Conservation (phyloP, 2,329 filamentous ascomycete species). For the Chaetomiaceae sp. region DNA sequence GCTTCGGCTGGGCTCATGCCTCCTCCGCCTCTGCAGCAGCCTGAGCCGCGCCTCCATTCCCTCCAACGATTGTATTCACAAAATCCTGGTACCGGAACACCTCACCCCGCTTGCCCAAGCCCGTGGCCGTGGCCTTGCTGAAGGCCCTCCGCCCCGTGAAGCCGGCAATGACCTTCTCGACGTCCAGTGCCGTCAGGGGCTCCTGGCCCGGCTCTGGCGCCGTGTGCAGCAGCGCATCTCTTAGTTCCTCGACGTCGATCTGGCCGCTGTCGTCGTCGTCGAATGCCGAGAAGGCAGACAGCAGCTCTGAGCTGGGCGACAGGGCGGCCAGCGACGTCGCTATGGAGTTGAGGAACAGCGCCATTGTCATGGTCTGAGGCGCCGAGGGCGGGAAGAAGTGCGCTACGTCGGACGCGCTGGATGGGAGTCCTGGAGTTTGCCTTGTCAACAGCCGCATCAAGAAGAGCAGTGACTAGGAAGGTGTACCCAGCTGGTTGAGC, state of each 20-base stretch:
- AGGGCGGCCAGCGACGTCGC: conserved; percentile 69
- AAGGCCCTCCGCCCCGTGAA: conserved; percentile 84
- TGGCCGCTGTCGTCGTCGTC: conserved; percentile 95
- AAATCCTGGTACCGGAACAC: conserved; percentile 95
- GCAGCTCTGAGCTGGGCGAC: conserved; percentile 72
- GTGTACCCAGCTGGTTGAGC: conserved; percentile 72
- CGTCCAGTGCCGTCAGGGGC: conserved; percentile 64
- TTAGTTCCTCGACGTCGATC: conserved; percentile 76
- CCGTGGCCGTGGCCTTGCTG: conserved; percentile 54
- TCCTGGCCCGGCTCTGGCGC: conserved; percentile 68
- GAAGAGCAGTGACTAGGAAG: neutral
- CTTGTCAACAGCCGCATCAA: neutral
- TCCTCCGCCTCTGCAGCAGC: conserved; percentile 28
- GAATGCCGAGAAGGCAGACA: conserved; percentile 90
- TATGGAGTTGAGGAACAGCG: conserved; percentile 78
- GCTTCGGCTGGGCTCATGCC: conserved; percentile 7
- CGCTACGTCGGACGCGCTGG: conserved; percentile 65
- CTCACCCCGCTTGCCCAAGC: conserved; percentile 67
- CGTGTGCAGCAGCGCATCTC: conserved; percentile 78
- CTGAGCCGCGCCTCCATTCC: conserved; percentile 37
- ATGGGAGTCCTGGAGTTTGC: conserved; percentile 61
- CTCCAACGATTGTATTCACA: conserved; percentile 64
- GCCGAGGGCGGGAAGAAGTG: conserved; percentile 75
- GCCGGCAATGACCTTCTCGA: conserved; percentile 81
- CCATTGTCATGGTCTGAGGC: conserved; percentile 72